Conservation (phyloP, 2,329 filamentous ascomycete species). For the Xylariaceae sp. region DNA sequence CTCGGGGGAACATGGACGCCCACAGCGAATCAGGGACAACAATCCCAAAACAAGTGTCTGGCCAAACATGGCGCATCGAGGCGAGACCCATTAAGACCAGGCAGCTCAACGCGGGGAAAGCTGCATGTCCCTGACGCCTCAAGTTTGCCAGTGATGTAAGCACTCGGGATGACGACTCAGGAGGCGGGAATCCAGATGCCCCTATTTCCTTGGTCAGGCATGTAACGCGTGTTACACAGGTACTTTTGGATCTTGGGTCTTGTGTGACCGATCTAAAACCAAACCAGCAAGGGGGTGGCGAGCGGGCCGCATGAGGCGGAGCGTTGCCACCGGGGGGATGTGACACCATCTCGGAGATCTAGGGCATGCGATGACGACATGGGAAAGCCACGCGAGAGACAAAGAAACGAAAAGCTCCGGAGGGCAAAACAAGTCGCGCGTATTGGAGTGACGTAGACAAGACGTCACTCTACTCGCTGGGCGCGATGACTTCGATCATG, state of each 20-base stretch:
- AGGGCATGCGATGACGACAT: constrained; percentile 12
- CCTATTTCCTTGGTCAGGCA: too few relatives aligned
- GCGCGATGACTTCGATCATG: constrained; percentile 14
- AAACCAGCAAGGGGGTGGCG: background rate
- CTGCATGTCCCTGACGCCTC: background rate
- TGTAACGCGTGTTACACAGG: too few relatives aligned
- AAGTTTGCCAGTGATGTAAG: background rate
- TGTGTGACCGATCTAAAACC: background rate
- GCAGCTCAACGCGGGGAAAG: background rate
- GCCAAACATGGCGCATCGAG: background rate
- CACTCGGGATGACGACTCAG: background rate
- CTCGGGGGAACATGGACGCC: background rate
- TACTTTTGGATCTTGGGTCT: too few relatives aligned
- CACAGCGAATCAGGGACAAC: background rate
- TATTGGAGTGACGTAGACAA: background rate
- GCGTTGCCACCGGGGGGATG: background rate
- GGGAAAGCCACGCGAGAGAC: background rate
- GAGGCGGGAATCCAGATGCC: background rate
- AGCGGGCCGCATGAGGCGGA: background rate
- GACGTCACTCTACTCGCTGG: background rate
- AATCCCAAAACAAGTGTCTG: background rate
- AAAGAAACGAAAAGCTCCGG: background rate
- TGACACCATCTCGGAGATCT: background rate
- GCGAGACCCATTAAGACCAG: background rate
- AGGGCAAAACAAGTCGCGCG: background rate